Evolutionary conservation across 2,329 filamentous ascomycete species (phyloP).

Genomic region (Camptophora hylomeconis): DNA sequence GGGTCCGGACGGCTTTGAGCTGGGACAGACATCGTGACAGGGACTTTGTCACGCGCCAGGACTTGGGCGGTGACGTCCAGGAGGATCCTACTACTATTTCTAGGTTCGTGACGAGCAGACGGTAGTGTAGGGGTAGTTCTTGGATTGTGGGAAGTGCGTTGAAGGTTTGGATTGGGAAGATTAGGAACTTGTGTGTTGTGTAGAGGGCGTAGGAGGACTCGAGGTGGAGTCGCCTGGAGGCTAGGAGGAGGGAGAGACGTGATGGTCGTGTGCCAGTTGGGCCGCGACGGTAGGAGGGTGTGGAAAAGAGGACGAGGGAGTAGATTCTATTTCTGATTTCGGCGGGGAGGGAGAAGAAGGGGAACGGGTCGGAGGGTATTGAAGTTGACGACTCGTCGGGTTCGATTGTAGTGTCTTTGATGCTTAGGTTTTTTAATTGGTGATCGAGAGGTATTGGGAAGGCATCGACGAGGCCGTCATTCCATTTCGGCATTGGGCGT

Average conservation of each 20-base stretch:
- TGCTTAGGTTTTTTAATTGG: constrained; percentile 1
- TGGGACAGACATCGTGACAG: constrained; percentile 27
- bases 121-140: constrained; percentile 38
- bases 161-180: constrained; percentile 40
- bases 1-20: constrained; percentile 26
- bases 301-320: constrained; percentile 29
- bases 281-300: constrained; percentile 17
- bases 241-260: constrained; percentile 22
- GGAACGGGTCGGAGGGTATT: constrained; percentile 25
- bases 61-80: constrained; percentile 43
- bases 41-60: constrained; percentile 37
- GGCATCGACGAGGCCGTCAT: constrained; percentile 16
- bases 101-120: constrained; percentile 36
- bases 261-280: constrained; percentile 1
- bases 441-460: constrained; percentile 16
- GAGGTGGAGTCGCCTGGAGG: constrained; percentile 32
- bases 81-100: constrained; percentile 47
- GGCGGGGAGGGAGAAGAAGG: constrained; percentile 40
- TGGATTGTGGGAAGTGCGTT: constrained; percentile 31
- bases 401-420: neutral
- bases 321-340: constrained; percentile 41
- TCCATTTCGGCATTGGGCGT: constrained; percentile 13
- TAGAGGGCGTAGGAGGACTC: constrained; percentile 41
- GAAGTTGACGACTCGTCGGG: constrained; percentile 2
- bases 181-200: constrained; percentile 37